Evolutionary conservation across 2,329 filamentous ascomycete species (phyloP), one percentile per base, ranked within the genome.

Genomic region (Ceratocystis variospora): DNA sequence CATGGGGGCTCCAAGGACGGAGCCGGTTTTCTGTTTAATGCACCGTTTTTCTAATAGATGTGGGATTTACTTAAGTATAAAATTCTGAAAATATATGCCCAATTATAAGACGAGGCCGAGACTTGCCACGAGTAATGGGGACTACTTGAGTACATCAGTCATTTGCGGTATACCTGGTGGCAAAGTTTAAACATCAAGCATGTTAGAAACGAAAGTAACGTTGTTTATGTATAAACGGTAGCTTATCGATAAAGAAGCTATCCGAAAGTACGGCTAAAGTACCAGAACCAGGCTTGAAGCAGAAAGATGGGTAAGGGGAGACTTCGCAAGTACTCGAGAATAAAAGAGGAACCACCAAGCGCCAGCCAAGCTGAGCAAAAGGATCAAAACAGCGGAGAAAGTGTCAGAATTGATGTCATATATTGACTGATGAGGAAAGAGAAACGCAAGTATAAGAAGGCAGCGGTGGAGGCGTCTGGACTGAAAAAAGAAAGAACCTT

Each of bases 1-100:
- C 28, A 37, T 63, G 45, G 65, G 65, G 65, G 65, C 57, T 61
- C 61, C 61, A 62, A 63, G 61, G 61, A 63, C 15, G 61, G 61
- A 50, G 37, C 44, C 45, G 61, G 61, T 63, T 63, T 37, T 28
- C 17, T 59, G 17, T 31, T 62, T 61, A 44, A 57, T 55, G 48
- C 44, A 50, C 22, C 61, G 50, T 48, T 25, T 62, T 61, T 53
- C 6, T 25, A 66, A 66, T 66, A 66, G 65, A 66, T 62, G 55
- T 44, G 17, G 31, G 28, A 41, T 63, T n/a, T 66, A 25, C 37
- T 62, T 25, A 19, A 44, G 31, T 65, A 37, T 12, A 19, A 46
- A 19, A 48, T 28, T 63, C 12, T 45, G 37, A 48, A 63, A 48
- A 17, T 12, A 6, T 17, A 28, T 41, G 59, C 17, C 28, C 48